phyloP scores from a whole-genome alignment of 2,329 filamentous ascomycete genomes.

The Juglanconis oblonga region DNA sequence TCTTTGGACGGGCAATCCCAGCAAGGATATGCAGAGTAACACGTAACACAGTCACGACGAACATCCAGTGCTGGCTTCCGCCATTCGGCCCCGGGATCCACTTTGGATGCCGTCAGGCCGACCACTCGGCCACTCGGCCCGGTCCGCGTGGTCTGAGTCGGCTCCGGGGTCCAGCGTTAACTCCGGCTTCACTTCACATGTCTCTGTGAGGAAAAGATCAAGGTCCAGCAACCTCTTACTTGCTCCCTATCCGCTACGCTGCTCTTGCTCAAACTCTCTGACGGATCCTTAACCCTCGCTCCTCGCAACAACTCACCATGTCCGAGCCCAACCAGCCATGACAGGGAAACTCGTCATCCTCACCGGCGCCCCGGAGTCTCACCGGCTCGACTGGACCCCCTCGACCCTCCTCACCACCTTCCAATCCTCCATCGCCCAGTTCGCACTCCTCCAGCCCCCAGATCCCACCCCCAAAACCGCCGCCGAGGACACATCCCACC shows the following conservation, averaged over 20 bases:
- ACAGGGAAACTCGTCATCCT: slow-evolving; percentile 31
- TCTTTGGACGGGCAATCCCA: too few relatives aligned
- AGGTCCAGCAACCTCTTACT: background rate
- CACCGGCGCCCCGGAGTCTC: slow-evolving; percentile 56
- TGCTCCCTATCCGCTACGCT: too few relatives aligned
- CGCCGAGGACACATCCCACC: slow-evolving; percentile 20
- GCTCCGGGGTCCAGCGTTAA: background rate
- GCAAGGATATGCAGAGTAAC: too few relatives aligned
- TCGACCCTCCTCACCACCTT: slow-evolving; percentile 47
- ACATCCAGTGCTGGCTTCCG: too few relatives aligned
- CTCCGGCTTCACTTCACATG: background rate
- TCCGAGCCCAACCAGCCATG: slow-evolving; percentile 22
- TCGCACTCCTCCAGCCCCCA: slow-evolving; percentile 29
- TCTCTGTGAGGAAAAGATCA: background rate
- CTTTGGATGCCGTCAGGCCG: background rate
- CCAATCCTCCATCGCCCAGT: slow-evolving; percentile 35
- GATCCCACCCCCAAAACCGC: slow-evolving; percentile 14
- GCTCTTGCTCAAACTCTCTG: too few relatives aligned
- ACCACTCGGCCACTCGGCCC: background rate
- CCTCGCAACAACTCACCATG: background rate
- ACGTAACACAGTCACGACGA: too few relatives aligned
- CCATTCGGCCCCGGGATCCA: too few relatives aligned
- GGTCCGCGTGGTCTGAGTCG: background rate
- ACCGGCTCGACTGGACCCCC: slow-evolving; percentile 53
- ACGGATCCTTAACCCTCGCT: background rate